These are phyloP conservation scores for Naganishia onofrii DNA, from an alignment of 768 basidiomycete species.

Conservation along the genomic window DNA sequence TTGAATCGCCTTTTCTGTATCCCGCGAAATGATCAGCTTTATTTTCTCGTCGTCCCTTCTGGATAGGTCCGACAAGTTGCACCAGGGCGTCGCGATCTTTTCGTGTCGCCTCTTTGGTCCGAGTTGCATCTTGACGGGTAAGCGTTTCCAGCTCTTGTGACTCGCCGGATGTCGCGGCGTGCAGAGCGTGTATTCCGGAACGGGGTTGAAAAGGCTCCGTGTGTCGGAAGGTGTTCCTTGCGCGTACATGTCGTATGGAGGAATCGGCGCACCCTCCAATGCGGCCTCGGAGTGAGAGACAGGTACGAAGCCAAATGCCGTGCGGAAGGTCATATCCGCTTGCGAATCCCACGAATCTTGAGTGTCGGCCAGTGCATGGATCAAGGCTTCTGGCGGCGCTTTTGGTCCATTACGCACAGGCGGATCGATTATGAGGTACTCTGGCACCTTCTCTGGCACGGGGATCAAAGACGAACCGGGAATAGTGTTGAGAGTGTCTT, in stretches of 20 bases:
- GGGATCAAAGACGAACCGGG: neutral
- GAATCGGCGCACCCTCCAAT: slow-evolving; percentile 2
- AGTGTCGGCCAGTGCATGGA: slow-evolving; percentile 4
- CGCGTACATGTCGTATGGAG: slow-evolving; percentile 19
- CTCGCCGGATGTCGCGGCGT: slow-evolving; percentile 14
- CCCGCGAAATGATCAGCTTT: neutral
- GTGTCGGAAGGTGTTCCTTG: slow-evolving; percentile 10
- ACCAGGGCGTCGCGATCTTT: slow-evolving; percentile 6
- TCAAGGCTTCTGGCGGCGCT: slow-evolving; percentile 5
- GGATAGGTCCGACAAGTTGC: slow-evolving; percentile 6
- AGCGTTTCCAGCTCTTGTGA: slow-evolving; percentile 1
- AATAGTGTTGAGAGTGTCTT: neutral
- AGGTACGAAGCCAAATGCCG: slow-evolving; percentile 19
- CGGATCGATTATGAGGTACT: neutral
- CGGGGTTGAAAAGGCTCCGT: slow-evolving; percentile 7
- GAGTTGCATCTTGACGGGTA: slow-evolving; percentile 2
- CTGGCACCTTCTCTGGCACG: neutral
- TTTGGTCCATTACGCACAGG: slow-evolving; percentile 11
- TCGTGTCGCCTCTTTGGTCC: neutral
- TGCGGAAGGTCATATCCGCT: slow-evolving; percentile 13
- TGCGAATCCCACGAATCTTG: slow-evolving; percentile 14
- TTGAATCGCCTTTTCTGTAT: neutral
- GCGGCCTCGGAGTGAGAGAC: neutral
- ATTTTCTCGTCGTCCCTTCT: slow-evolving; percentile 6
- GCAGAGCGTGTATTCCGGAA: slow-evolving; percentile 12